phyloP scores from a whole-genome alignment of 306 rosid genomes.

The Boehmeria nivea region DNA sequence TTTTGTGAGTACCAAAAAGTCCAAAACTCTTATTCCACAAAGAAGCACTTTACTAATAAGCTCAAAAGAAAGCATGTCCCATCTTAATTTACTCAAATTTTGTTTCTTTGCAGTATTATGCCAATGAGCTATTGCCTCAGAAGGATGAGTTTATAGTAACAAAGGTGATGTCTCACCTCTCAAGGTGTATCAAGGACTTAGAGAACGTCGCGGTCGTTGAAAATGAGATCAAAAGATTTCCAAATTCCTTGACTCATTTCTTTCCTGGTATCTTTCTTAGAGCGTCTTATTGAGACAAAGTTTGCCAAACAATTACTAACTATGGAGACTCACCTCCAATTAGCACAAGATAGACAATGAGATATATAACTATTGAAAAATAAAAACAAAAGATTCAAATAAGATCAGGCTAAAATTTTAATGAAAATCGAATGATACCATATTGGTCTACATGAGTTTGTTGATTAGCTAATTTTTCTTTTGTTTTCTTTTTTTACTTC shows the following conservation, averaged over 20 bases:
- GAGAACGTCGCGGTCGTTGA: slow-evolving; percentile 28
- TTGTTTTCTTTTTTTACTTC: no score
- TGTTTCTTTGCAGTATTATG: slow-evolving; percentile 35
- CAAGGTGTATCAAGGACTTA: slow-evolving; percentile 40
- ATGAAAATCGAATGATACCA: no score
- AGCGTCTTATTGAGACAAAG: not conserved
- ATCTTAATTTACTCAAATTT: not conserved
- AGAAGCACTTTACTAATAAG: no score
- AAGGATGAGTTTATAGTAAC: slow-evolving; percentile 34
- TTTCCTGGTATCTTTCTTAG: slow-evolving; percentile 40
- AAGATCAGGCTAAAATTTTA: no score
- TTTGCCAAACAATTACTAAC: not conserved
- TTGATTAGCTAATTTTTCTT: no score
- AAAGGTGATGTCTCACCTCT: slow-evolving; percentile 40
- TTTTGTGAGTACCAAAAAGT: slow-evolving; percentile 37
- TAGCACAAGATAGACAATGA: no score
- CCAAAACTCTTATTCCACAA: not conserved
- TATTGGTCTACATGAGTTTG: no score
- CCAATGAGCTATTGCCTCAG: slow-evolving; percentile 43
- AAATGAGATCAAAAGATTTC: slow-evolving; percentile 43
- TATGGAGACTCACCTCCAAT: no score
- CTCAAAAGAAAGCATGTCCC: no score
- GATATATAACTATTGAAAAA: no score
- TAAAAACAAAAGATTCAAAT: no score
- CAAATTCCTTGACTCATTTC: slow-evolving; percentile 41